A percentile compares a stretch with the other conserved stretches of the same genome.
Evolutionary conservation across 2,329 filamentous ascomycete species (phyloP).

Genomic region (Grosmannia serpens): DNA sequence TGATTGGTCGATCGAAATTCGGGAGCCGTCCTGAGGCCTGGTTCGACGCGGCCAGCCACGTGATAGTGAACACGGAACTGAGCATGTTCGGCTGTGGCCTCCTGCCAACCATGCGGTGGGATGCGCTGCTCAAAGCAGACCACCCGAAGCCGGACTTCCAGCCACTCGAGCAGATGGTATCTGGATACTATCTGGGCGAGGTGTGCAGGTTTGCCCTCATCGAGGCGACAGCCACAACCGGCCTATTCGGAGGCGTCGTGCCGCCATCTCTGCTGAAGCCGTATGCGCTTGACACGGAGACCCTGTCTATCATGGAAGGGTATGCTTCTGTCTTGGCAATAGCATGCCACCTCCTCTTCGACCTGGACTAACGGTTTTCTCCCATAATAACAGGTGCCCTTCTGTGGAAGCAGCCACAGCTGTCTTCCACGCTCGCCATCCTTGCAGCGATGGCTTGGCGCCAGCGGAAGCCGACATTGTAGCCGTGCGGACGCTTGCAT

Average conservation of each 20-base stretch:
- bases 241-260: slow-evolving; percentile 43
- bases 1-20: slow-evolving; percentile 44
- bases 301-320: slow-evolving; percentile 45
- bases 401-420: slow-evolving; percentile 30
- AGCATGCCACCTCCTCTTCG: background rate
- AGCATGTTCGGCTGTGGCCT: slow-evolving; percentile 53
- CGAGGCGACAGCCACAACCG: slow-evolving; percentile 44
- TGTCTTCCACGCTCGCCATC: slow-evolving; percentile 39
- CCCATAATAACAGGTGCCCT: background rate
- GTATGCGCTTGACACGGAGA: slow-evolving; percentile 51
- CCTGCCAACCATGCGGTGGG: slow-evolving; percentile 51
- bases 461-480: slow-evolving; percentile 35
- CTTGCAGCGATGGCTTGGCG: slow-evolving; percentile 22
- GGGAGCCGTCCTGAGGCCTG: slow-evolving; percentile 41
- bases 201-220: slow-evolving; percentile 46
- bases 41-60: slow-evolving; percentile 47
- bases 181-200: slow-evolving; percentile 57
- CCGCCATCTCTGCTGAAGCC: slow-evolving; percentile 38
- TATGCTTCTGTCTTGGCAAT: slow-evolving; percentile 21
- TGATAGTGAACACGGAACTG: slow-evolving; percentile 56
- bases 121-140: slow-evolving; percentile 36
- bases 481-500: slow-evolving; percentile 41
- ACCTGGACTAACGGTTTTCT: background rate
- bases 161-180: slow-evolving; percentile 50
- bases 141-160: slow-evolving; percentile 50